Conservation (phyloP, 148 eudicot species). For the Salicornia ramosissima region DNA sequence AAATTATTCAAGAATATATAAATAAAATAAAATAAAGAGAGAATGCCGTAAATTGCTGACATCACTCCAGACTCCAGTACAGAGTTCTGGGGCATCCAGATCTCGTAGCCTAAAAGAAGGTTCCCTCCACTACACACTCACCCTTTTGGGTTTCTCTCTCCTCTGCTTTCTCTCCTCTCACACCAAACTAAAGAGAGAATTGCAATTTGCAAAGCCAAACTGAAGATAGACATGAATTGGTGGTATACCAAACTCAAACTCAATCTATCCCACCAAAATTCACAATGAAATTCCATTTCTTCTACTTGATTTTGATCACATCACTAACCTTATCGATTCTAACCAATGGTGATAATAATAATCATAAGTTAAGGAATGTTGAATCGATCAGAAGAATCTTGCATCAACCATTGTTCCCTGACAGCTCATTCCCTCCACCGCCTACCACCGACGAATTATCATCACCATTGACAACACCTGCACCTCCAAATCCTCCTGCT, state of each 20-base stretch:
- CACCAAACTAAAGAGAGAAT: constrained; percentile 6
- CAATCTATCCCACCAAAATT: not conserved
- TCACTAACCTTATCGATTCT: constrained; percentile 22
- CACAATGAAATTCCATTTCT: constrained; percentile 26
- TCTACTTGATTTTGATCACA: constrained; percentile 16
- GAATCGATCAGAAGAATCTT: constrained; percentile 52
- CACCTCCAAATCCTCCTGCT: constrained; percentile 27
- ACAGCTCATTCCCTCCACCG: constrained; percentile 47
- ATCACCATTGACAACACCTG: constrained; percentile 23
- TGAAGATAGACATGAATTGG: constrained; percentile 26
- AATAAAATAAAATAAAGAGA: not conserved
- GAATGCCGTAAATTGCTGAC: constrained; percentile 22
- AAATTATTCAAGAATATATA: not conserved
- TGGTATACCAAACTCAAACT: not conserved
- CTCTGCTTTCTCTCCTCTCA: not conserved
- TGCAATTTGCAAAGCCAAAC: constrained; percentile 2
- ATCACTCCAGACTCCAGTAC: constrained; percentile 23
- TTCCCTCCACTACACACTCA: constrained; percentile 13
- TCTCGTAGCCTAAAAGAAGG: constrained; percentile 29
- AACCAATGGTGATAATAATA: constrained; percentile 14
- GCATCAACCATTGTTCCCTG: constrained; percentile 77
- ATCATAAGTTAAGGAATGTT: constrained; percentile 6
- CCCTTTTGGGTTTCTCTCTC: constrained; percentile 14
- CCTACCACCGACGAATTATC: constrained; percentile 23
- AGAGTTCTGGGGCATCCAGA: constrained; percentile 24